Evolutionary conservation across 108 stramenopile species (phyloP).

Genomic region (Asterionellopsis glacialis): DNA sequence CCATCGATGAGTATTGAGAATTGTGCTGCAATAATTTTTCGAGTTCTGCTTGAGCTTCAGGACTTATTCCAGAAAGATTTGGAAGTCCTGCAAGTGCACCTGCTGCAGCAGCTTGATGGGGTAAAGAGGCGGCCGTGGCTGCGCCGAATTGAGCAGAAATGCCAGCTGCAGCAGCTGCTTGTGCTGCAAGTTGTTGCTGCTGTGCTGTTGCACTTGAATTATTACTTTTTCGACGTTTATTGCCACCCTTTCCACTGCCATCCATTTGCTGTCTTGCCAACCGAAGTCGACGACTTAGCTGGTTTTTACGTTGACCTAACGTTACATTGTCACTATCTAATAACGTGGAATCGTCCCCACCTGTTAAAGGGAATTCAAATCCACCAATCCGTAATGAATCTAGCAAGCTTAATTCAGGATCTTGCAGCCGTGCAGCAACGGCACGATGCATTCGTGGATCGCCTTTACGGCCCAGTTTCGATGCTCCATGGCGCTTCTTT

Average conservation of each 20-base stretch:
- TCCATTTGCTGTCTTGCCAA: slow-evolving; percentile 21
- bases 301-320: slow-evolving; percentile 79
- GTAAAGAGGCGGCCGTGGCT: not conserved
- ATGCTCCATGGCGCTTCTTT: not conserved
- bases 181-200: no score
- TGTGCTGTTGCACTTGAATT: no score
- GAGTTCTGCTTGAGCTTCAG: slow-evolving; percentile 1
- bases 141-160: no score
- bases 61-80: not conserved
- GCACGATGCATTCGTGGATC: slow-evolving; percentile 70
- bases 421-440: slow-evolving; percentile 63
- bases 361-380: slow-evolving; percentile 47
- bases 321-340: slow-evolving; percentile 65
- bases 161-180: no score
- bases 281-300: slow-evolving; percentile 63
- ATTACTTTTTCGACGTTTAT: no score
- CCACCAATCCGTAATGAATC: slow-evolving; percentile 72
- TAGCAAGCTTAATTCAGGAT: slow-evolving; percentile 52
- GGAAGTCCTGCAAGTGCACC: no score
- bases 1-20: not conserved
- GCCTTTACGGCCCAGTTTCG: slow-evolving; percentile 61
- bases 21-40: not conserved
- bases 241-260: not conserved
- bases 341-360: slow-evolving; percentile 30
- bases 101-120: no score